Base-by-base conservation (phyloP, 176 grass and related monocot species). In the Tillandsia leiboldiana region DNA sequence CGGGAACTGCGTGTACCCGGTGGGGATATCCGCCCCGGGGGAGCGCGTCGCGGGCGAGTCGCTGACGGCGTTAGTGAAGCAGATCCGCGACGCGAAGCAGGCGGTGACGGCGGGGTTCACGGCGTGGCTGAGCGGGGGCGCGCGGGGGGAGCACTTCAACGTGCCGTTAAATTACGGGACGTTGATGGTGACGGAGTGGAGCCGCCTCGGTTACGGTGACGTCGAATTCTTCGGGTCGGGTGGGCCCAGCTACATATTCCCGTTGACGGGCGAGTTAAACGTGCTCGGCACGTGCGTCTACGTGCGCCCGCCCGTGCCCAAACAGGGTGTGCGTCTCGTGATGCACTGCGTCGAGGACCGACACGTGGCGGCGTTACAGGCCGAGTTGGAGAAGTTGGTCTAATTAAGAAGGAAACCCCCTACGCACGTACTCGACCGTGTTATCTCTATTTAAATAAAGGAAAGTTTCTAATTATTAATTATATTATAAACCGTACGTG, bases 1-100 rank as follows among this genome's bases (percentile, higher is more conserved):
- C 53, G 77, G 83, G 3, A 85, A 85, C 73, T 85, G 73, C 56
- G 53, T 76, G 1, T 26, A 50, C 28, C 49, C 50, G 18, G 73
- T 77, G 63, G 1, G 72, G 4, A 54, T 67, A 0, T 22, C 50
- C 0, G 73, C 78, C 48, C 51, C 64, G 47, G 24, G 49, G 49
- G 6, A 28, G 2, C 64, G 14, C 2, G 69, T 85, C 10, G 73
- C 64, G 3, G 18, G 15, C 48, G 13, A 26, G 48, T 51, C 64
- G 10, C 10, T 80, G 27, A 49, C 17, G 1, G 83, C 33, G 11
- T 54, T 85, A 1, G 70, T 70, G 0, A 12, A 51, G 0, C 11
- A 78, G 50, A 57, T 83, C 64, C 68, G 51, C 54, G 50, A 33
- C 2, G 70, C 75, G 26, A 83, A 58, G 75, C 8, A 67, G 51